Percentiles rank a stretch among this genome's conserved stretches.
Evolutionary conservation across 768 basidiomycete genomes (phyloP).

Genomic region (Gymnopilus dilepis): DNA sequence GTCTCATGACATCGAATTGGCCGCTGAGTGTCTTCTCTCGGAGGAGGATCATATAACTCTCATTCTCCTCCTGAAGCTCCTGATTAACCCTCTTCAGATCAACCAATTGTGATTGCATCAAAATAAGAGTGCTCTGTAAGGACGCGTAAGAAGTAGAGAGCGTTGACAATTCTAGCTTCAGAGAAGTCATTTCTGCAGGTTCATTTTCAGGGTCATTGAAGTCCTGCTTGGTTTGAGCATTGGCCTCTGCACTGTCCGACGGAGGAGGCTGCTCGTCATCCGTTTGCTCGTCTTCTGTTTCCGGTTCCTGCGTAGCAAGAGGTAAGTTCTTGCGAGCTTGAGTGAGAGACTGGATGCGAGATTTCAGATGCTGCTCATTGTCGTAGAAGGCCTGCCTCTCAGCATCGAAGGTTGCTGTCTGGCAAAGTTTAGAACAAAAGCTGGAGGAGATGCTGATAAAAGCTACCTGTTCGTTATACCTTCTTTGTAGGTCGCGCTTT

Average conservation of each 20-base stretch:
- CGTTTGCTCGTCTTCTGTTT: conserved; percentile 31
- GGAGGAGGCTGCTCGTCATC: conserved; percentile 25
- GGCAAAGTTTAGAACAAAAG: conserved; percentile 18
- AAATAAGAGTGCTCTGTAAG: conserved; percentile 81
- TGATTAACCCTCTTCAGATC: conserved; percentile 90
- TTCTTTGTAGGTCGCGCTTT: conserved; percentile 78
- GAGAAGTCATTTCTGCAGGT: conserved; percentile 86
- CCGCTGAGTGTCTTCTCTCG: conserved; percentile 91
- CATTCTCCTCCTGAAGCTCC: conserved; percentile 93
- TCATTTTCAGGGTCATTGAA: conserved; percentile 72
- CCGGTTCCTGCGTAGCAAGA: conserved; percentile 32
- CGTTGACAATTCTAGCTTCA: conserved; percentile 84
- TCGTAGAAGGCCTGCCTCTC: conserved; percentile 93
- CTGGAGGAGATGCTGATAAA: conserved; percentile 16
- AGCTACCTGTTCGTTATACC: conserved; percentile 88
- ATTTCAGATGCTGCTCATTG: conserved; percentile 92
- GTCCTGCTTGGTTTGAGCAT: conserved; percentile 41
- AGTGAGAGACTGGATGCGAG: conserved; percentile 81
- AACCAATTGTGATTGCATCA: conserved; percentile 81
- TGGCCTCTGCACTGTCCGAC: conserved; percentile 17
- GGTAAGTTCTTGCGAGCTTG: conserved; percentile 59
- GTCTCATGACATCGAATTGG: conserved; percentile 77
- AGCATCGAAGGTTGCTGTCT: conserved; percentile 90
- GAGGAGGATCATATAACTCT: conserved; percentile 93
- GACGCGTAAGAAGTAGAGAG: conserved; percentile 86